Conservation (phyloP, 169 alveolate species). For the Cystoisospora suis region DNA sequence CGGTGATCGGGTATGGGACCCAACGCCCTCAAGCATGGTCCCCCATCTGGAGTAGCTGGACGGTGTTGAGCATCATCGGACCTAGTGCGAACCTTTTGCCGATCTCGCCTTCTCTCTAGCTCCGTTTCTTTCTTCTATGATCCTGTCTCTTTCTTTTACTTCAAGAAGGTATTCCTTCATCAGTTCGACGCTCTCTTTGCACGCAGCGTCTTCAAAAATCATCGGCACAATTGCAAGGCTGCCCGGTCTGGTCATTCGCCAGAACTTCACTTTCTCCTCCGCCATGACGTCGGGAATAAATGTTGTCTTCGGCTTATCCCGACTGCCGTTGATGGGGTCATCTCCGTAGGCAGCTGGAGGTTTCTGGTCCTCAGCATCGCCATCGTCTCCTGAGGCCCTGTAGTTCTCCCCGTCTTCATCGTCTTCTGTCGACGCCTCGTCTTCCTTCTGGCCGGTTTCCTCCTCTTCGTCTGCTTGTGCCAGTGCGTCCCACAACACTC, state of each 20-base stretch:
- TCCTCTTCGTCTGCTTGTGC: neutral
- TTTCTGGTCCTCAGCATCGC: neutral
- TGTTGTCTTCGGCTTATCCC: neutral
- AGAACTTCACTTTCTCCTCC: neutral
- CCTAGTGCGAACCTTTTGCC: constrained; percentile 2
- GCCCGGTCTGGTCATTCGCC: constrained; percentile 20
- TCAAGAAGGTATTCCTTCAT: neutral
- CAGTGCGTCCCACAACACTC: constrained; percentile 10
- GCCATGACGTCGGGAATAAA: constrained; percentile 11
- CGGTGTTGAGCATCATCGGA: too few relatives aligned
- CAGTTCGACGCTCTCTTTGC: constrained; percentile 1
- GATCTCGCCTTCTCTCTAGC: neutral
- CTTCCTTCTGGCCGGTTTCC: neutral
- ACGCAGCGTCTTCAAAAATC: constrained; percentile 12
- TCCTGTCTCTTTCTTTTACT: neutral
- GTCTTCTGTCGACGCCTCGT: neutral
- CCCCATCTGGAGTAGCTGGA: too few relatives aligned
- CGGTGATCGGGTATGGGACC: too few relatives aligned
- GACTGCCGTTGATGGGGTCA: neutral
- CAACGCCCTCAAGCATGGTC: too few relatives aligned
- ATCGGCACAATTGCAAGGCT: constrained; percentile 27
- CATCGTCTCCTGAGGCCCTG: neutral
- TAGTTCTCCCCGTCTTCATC: neutral
- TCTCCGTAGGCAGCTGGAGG: neutral
- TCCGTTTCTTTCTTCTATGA: neutral